Percentiles rank a stretch among this genome's conserved stretches.
Evolutionary conservation across 495 filamentous ascomycete genomes (phyloP).

Genomic region (Xeromyces bisporus): DNA sequence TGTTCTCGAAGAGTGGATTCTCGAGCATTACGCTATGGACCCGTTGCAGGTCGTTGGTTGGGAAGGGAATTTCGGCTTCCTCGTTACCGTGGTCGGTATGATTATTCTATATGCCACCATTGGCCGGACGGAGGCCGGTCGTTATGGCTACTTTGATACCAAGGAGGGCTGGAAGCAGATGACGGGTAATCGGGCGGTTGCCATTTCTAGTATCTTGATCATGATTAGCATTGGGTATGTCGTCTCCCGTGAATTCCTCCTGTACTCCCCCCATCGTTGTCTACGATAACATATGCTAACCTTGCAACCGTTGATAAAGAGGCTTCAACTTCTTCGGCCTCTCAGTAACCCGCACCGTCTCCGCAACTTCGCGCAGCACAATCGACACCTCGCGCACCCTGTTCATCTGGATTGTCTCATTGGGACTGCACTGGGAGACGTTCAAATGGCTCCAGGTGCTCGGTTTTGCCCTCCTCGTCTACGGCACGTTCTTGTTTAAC

Average conservation of each 20-base stretch:
- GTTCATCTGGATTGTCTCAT: slow-evolving; percentile 94
- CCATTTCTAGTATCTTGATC: slow-evolving; percentile 62
- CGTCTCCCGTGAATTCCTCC: neutral
- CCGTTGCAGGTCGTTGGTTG: slow-evolving; percentile 86
- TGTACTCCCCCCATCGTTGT: slow-evolving; percentile 1
- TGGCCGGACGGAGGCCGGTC: slow-evolving; percentile 55
- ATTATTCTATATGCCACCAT: slow-evolving; percentile 58
- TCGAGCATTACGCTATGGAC: slow-evolving; percentile 77
- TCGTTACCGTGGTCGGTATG: slow-evolving; percentile 67
- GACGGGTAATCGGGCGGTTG: slow-evolving; percentile 47
- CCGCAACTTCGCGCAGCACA: slow-evolving; percentile 79
- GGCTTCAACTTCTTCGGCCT: slow-evolving; percentile 99
- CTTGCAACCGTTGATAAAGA: too few species aligned
- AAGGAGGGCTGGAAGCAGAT: slow-evolving; percentile 71
- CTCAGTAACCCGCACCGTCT: slow-evolving; percentile 72
- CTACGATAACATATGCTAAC: slow-evolving; percentile 3
- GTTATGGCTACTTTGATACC: slow-evolving; percentile 76
- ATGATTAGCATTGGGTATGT: slow-evolving; percentile 94
- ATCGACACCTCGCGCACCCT: slow-evolving; percentile 96
- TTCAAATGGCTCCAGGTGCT: slow-evolving; percentile 96
- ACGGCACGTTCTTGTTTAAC: slow-evolving; percentile 95
- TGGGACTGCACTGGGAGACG: slow-evolving; percentile 86
- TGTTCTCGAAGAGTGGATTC: slow-evolving; percentile 84
- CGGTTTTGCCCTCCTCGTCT: slow-evolving; percentile 79
- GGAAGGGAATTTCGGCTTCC: slow-evolving; percentile 87